A percentile compares a stretch with the other conserved stretches of the same genome.
phyloP scores from a whole-genome alignment of 768 basidiomycete genomes.

The Auricularia cornea region DNA sequence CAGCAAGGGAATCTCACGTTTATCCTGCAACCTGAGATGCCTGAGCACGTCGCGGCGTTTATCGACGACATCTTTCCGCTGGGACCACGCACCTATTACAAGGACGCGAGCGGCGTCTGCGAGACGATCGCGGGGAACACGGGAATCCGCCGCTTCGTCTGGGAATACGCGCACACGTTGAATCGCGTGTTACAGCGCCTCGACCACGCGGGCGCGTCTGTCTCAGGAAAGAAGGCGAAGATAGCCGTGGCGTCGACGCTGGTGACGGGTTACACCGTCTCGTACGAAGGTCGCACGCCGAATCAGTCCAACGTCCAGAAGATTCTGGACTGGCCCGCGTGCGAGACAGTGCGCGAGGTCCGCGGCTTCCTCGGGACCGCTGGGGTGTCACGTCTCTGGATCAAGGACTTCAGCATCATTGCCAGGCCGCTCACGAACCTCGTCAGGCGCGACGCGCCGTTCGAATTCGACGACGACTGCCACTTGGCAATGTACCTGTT shows the following conservation, averaged over 20 bases:
- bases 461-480: conserved; percentile 4
- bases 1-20: conserved; percentile 10
- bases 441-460: conserved; percentile 4
- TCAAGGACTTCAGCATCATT: conserved; percentile 8
- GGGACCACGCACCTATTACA: conserved; percentile 13
- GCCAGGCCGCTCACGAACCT: conserved; percentile 10
- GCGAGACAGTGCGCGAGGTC: conserved; percentile 9
- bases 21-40: conserved; percentile 9
- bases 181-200: conserved; percentile 18
- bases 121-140: conserved; percentile 17
- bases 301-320: conserved; percentile 17
- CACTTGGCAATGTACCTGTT: conserved; percentile 5
- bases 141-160: conserved; percentile 22
- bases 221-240: conserved; percentile 24
- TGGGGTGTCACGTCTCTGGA: conserved; percentile 12
- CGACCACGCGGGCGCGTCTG: conserved; percentile 22
- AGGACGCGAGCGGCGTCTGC: background rate
- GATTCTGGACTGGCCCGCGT: conserved; percentile 18
- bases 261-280: conserved; percentile 25
- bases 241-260: conserved; percentile 12
- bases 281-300: conserved; percentile 24
- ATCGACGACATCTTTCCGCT: conserved; percentile 18
- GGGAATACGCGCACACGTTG: conserved; percentile 17
- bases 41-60: no score
- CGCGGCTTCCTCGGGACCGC: conserved; percentile 15